Conservation (phyloP, 176 grass and related monocot species). For the Bothriochloa decipiens region DNA sequence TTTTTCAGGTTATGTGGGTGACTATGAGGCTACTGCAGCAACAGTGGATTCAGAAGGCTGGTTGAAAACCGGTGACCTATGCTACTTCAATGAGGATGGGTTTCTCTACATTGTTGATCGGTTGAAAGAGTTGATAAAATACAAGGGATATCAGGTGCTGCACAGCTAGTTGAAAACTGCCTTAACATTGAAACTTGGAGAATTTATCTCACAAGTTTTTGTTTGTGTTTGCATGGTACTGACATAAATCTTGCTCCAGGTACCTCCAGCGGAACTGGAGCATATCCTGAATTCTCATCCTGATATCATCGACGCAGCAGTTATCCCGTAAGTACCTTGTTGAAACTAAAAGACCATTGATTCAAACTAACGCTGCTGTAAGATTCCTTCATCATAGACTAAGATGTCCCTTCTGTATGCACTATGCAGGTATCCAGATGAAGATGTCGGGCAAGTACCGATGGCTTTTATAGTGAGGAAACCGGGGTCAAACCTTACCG, state of each 20-base stretch:
- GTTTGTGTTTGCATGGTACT: neutral
- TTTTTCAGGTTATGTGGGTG: slow-evolving; percentile 64
- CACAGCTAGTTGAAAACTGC: neutral
- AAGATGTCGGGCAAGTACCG: slow-evolving; percentile 79
- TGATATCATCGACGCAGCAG: slow-evolving; percentile 61
- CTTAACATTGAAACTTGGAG: neutral
- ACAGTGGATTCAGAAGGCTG: slow-evolving; percentile 62
- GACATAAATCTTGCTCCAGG: slow-evolving; percentile 43
- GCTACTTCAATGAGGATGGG: slow-evolving; percentile 73
- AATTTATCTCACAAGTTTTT: slow-evolving; percentile 4
- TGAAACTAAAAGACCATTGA: neutral
- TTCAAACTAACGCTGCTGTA: neutral
- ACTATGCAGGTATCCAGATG: slow-evolving; percentile 75
- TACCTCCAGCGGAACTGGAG: slow-evolving; percentile 75
- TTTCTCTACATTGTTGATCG: slow-evolving; percentile 73
- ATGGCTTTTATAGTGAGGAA: slow-evolving; percentile 86
- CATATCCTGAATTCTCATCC: slow-evolving; percentile 60
- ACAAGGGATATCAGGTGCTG: slow-evolving; percentile 75
- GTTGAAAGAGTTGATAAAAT: slow-evolving; percentile 79
- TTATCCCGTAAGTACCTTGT: slow-evolving; percentile 59
- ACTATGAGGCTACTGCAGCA: slow-evolving; percentile 52
- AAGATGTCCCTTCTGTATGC: slow-evolving; percentile 9
- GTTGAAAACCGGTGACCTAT: slow-evolving; percentile 76
- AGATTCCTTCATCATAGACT: slow-evolving; percentile 1
- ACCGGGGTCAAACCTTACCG: slow-evolving; percentile 45